Percentiles rank a stretch among this genome's conserved stretches.
Conservation (phyloP, 768 basidiomycete genomes). For the Pleurotus citrinopileatus region DNA sequence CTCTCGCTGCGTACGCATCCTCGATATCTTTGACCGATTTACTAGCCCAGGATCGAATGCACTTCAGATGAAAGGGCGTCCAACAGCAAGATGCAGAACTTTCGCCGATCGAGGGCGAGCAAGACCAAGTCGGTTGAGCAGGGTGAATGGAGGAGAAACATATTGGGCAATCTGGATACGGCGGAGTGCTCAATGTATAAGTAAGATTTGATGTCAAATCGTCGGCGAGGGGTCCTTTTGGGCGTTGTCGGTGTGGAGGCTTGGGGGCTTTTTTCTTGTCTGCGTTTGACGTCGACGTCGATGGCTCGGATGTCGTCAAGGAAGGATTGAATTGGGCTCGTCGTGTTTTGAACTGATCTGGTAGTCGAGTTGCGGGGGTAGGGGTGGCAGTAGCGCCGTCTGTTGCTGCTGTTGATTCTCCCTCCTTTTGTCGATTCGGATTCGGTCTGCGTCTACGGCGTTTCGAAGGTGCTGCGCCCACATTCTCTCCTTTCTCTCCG, state of each 20-base stretch:
- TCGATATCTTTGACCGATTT: conserved; percentile 73
- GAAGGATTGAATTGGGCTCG: conserved; percentile 2
- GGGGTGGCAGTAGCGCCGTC: background rate
- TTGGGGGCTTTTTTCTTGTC: background rate
- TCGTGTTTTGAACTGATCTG: background rate
- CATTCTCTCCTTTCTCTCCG: background rate
- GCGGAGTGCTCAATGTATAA: conserved; percentile 60
- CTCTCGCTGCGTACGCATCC: conserved; percentile 72
- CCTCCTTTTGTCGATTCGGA: background rate
- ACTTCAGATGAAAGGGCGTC: conserved; percentile 88
- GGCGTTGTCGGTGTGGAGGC: conserved; percentile 10
- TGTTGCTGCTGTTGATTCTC: background rate
- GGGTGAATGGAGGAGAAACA: conserved; percentile 83
- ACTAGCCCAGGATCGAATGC: conserved; percentile 84
- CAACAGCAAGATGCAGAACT: conserved; percentile 58
- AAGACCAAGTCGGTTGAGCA: conserved; percentile 84
- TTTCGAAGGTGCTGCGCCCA: background rate
- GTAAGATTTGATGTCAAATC: conserved; percentile 77
- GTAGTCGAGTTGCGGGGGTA: background rate
- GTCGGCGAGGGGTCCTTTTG: conserved; percentile 38
- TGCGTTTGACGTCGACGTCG: background rate
- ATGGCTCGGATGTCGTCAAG: background rate
- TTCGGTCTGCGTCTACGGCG: background rate
- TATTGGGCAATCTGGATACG: conserved; percentile 77
- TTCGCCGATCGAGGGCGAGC: conserved; percentile 54